Evolutionary conservation across 768 basidiomycete species (phyloP), one percentile per base, ranked within the genome.

Genomic region (Gloeostereum incarnatum): DNA sequence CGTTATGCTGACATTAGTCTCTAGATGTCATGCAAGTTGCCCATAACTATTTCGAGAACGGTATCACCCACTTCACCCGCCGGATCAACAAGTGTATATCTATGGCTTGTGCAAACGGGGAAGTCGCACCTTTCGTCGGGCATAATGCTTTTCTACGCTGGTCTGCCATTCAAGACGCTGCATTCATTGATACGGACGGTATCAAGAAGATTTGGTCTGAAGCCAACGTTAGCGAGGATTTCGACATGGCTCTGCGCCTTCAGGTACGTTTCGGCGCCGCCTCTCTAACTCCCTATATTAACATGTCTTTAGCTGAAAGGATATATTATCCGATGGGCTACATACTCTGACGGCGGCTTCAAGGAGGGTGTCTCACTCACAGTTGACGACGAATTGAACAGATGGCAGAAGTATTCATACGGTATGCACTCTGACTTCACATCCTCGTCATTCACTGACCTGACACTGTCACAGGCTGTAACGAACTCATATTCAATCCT

Each of bases 291-390:
- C 19, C 6, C 37, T 31, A 22, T 35, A 38, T 39, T 16, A 2
- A 34, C 16, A 25, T 31, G 27, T n/a, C 19, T 31, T 35, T 40
- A 71, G 61, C 50, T 74, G 33, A 62, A 75, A 50, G 83, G 80
- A 0, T 87, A 85, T 52, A 76, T 73, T 46, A 85, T 88, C 45
- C 78, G 83, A 31, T 82, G 85, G 89, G 81, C 88, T 20, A 86
- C 84, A 0, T 93, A 93, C 56, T 81, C 78, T 1, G 71, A 83
- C 16, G 78, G 87, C 34, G 83, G 76, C 2, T 93, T 92, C 66
- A 85, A 90, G 61, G 91, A 94, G 51, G 91, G 91, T 45, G 90
- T 94, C 14, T 86, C 83, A 0, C 63, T 94, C 11, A 92, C 91
- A 0, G 79, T 78, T 39, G 88, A 91, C 36, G 91, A 94, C 50